Conservation (phyloP, 306 rosid species). For the Mimosa pudica region DNA sequence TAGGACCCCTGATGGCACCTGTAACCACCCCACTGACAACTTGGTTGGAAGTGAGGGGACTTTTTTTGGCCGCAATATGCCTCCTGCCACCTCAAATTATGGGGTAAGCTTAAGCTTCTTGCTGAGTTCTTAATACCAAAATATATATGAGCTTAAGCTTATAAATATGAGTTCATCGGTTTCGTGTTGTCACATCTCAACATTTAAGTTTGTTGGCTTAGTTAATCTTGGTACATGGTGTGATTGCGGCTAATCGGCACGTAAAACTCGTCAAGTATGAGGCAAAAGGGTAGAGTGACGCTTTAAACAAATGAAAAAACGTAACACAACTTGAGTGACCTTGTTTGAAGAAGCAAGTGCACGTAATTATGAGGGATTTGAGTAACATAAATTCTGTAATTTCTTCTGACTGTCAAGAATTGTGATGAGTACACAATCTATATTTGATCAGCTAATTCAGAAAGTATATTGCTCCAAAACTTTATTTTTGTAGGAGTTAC, state of each 20-base stretch:
- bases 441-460: too few species aligned
- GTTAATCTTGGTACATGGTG: neutral
- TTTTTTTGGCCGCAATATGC: constrained; percentile 73
- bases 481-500: too few species aligned
- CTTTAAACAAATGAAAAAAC: neutral
- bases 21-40: constrained; percentile 57
- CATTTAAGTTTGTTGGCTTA: neutral
- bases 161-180: neutral
- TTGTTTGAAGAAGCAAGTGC: neutral
- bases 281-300: neutral
- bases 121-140: neutral
- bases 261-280: neutral
- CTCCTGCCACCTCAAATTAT: constrained; percentile 48
- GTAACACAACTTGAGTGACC: neutral
- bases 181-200: neutral
- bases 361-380: neutral
- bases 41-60: constrained; percentile 69
- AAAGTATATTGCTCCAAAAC: too few species aligned
- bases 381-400: neutral
- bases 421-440: too few species aligned
- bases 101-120: constrained; percentile 41
- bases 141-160: neutral
- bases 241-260: neutral
- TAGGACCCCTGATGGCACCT: constrained; percentile 67
- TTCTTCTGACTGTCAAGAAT: neutral